Percentiles rank a stretch among this genome's conserved stretches.
These are phyloP conservation scores for Astrothelium macrocarpum DNA, from an alignment of 495 filamentous ascomycete genomes.

Conservation along the genomic window DNA sequence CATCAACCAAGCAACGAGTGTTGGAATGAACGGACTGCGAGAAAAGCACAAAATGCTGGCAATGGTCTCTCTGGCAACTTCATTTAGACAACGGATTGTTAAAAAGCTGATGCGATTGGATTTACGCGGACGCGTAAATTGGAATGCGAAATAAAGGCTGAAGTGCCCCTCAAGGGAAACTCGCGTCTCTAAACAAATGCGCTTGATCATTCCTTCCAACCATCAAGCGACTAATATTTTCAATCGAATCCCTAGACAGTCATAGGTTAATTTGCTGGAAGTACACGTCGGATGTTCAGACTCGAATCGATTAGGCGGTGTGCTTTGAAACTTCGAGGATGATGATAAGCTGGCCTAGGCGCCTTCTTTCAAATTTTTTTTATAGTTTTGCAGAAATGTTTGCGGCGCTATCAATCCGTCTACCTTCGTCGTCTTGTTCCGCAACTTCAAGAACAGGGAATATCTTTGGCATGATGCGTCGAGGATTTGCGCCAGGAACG, in stretches of 20 bases:
- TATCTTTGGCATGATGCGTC: constrained; percentile 68
- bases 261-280: too few relatives aligned
- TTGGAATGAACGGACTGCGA: neutral
- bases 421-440: constrained; percentile 78
- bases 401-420: constrained; percentile 56
- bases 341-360: too few relatives aligned
- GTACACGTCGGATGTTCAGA: too few relatives aligned
- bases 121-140: neutral
- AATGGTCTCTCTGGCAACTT: neutral
- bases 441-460: constrained; percentile 63
- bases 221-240: too few relatives aligned
- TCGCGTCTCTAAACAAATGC: too few relatives aligned
- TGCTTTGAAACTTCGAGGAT: too few relatives aligned
- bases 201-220: too few relatives aligned
- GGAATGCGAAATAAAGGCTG: too few relatives aligned
- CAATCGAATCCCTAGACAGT: too few relatives aligned
- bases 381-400: constrained; percentile 27
- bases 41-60: neutral
- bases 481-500: constrained; percentile 51
- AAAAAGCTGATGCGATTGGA: neutral
- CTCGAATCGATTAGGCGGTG: neutral
- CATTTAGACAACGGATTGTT: neutral
- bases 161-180: too few relatives aligned
- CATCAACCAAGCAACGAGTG: neutral
- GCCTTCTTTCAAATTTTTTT: constrained; percentile 5